Base-by-base conservation (phyloP, 2,329 filamentous ascomycete genomes). In the Rhynchosporium agropyri region DNA sequence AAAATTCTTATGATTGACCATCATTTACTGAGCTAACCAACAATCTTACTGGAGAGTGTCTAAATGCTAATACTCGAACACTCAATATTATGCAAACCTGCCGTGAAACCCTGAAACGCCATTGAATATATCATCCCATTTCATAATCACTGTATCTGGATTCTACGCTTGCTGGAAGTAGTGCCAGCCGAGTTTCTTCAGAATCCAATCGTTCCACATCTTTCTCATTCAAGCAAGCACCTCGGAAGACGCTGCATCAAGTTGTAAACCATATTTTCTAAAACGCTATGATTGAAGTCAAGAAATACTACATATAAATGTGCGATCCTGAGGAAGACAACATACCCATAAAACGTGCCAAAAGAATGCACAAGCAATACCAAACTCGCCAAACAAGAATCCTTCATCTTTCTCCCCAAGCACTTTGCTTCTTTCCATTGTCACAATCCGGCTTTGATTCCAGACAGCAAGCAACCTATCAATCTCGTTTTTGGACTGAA, bases 291-390 rank as follows among this genome's bases (percentile, higher is more conserved):
- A 40, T 13, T 10, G 3, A 29, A 40, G 51, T 54, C 20, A 54
- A 38, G n/a, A 40, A 40, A 12, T 28, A 7, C n/a, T 13, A 12
- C 1, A 28, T 7, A 26, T 10, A 0, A 33, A 54, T 20, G 20
- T 20, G 20, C 20, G 7, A 48, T 31, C 7, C 38, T 20, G 49
- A 31, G 49, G 57, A 54, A 10, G 9, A 12, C 1, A 26, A 70
- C 73, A 61, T 43, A 73, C 73, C 72, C 72, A 72, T 50, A 73
- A 59, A 13, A 73, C 68, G 2, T 71, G 71, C 72, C 73, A 75
- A 59, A 74, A 75, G 53, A 72, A 75, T 1, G 71, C 66, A 69
- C 74, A 72, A 2, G 69, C 73, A 56, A 74, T 70, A 51, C 71
- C 70, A 57, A 74, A 74, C 5, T 53, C 46, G 1, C 72, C 72